Conservation (phyloP, 2,329 filamentous ascomycete genomes). For the Cercospora beticola region DNA sequence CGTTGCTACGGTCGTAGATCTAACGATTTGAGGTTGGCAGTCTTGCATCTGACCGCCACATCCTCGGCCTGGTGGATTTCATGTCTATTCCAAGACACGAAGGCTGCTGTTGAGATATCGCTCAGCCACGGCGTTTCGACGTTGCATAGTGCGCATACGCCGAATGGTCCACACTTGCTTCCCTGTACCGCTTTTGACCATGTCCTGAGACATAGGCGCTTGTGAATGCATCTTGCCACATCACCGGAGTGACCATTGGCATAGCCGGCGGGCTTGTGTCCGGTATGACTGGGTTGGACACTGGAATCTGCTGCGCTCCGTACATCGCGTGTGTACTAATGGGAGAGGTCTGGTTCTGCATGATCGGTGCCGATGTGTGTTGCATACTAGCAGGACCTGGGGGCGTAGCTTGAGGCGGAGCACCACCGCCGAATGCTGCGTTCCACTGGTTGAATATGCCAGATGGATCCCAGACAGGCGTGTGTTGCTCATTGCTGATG, state of each 20-base stretch:
- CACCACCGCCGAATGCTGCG: conserved; percentile 78
- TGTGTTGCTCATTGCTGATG: conserved; percentile 32
- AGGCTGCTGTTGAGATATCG: background rate
- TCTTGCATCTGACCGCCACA: conserved; percentile 7
- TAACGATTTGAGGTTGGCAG: background rate
- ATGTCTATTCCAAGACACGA: background rate
- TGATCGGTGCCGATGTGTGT: conserved; percentile 34
- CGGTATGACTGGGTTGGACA: conserved; percentile 21
- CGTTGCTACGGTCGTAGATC: background rate
- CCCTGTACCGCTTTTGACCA: conserved; percentile 48
- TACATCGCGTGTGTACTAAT: conserved; percentile 27
- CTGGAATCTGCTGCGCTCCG: conserved; percentile 25
- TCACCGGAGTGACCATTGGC: conserved; percentile 48
- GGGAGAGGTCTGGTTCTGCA: conserved; percentile 38
- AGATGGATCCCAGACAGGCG: conserved; percentile 38
- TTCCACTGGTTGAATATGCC: conserved; percentile 77
- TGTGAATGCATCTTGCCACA: conserved; percentile 53
- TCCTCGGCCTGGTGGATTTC: conserved; percentile 6
- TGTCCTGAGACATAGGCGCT: conserved; percentile 39
- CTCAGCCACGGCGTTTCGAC: conserved; percentile 26
- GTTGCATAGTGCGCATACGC: conserved; percentile 22
- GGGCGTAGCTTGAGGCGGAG: conserved; percentile 46
- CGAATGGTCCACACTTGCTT: conserved; percentile 39
- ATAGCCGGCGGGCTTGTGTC: conserved; percentile 25
- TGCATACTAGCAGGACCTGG: conserved; percentile 34